Evolutionary conservation across 108 stramenopile species (phyloP).

Genomic region (Skeletonema costatum): DNA sequence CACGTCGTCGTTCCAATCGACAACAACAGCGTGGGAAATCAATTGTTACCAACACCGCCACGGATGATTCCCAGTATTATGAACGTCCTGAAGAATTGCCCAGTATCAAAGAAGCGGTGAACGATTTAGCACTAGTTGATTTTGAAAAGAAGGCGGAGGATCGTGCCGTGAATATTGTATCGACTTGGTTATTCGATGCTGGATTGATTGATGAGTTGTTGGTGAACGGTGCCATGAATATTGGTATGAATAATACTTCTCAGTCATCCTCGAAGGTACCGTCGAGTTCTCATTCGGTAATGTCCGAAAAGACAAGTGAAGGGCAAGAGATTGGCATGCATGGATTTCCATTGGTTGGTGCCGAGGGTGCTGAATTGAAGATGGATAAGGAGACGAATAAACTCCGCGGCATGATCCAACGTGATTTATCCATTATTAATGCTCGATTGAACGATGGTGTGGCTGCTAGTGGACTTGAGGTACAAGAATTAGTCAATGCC

Average conservation of each 20-base stretch:
- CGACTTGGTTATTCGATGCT: constrained; percentile 88
- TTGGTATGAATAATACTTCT: neutral
- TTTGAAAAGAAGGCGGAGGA: constrained; percentile 88
- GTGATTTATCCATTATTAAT: constrained; percentile 82
- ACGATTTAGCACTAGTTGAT: constrained; percentile 64
- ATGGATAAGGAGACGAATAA: constrained; percentile 90
- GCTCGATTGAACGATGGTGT: constrained; percentile 88
- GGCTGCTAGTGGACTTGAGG: constrained; percentile 82
- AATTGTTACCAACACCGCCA: neutral
- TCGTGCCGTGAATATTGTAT: constrained; percentile 77
- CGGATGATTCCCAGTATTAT: constrained; percentile 38
- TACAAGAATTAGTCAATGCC: constrained; percentile 88
- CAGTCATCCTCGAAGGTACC: neutral
- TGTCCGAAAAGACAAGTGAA: constrained; percentile 43
- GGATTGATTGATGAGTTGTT: constrained; percentile 87
- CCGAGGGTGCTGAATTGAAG: constrained; percentile 55
- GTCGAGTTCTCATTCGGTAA: constrained; percentile 4
- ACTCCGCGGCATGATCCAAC: constrained; percentile 60
- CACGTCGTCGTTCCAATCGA: neutral
- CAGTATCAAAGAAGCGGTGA: constrained; percentile 80
- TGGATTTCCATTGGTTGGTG: constrained; percentile 74
- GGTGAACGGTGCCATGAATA: constrained; percentile 67
- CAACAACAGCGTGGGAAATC: neutral
- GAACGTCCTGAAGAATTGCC: constrained; percentile 79
- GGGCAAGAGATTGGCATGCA: constrained; percentile 74